Conservation (phyloP, 2,329 filamentous ascomycete species). For the Diaporthe vexans region DNA sequence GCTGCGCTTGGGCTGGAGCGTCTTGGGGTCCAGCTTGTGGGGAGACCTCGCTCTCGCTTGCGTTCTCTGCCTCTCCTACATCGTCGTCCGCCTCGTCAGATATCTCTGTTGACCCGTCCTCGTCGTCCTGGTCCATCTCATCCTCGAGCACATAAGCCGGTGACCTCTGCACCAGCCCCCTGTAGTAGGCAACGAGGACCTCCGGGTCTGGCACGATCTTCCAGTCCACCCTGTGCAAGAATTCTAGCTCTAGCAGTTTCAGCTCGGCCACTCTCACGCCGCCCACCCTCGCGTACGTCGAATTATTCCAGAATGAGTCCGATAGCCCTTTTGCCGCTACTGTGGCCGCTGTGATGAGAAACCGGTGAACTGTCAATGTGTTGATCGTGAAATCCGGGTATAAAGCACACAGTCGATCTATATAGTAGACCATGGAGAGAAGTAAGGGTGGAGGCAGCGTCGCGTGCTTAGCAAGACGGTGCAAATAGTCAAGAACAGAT, state of each 20-base stretch:
- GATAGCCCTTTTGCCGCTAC: slow-evolving; percentile 96
- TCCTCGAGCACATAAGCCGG: slow-evolving; percentile 65
- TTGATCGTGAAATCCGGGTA: slow-evolving; percentile 98
- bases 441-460: slow-evolving; percentile 93
- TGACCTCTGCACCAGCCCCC: slow-evolving; percentile 81
- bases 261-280: slow-evolving; percentile 92
- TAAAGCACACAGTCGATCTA: slow-evolving; percentile 91
- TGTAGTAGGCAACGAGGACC: slow-evolving; percentile 93
- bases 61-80: slow-evolving; percentile 47
- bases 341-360: slow-evolving; percentile 94
- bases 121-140: slow-evolving; percentile 51
- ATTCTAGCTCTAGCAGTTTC: slow-evolving; percentile 92
- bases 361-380: slow-evolving; percentile 95
- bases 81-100: slow-evolving; percentile 53
- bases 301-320: slow-evolving; percentile 98
- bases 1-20: slow-evolving; percentile 11
- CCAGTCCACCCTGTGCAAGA: slow-evolving; percentile 94
- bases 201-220: slow-evolving; percentile 97
- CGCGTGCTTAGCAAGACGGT: slow-evolving; percentile 92
- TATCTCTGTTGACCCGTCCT: slow-evolving; percentile 50
- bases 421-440: slow-evolving; percentile 99
- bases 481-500: slow-evolving; percentile 93
- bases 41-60: slow-evolving; percentile 33
- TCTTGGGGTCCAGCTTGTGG: slow-evolving; percentile 24
- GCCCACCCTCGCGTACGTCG: slow-evolving; percentile 93